phyloP scores from a whole-genome alignment of 2,329 filamentous ascomycete genomes.

The Apiospora malaysiana region DNA sequence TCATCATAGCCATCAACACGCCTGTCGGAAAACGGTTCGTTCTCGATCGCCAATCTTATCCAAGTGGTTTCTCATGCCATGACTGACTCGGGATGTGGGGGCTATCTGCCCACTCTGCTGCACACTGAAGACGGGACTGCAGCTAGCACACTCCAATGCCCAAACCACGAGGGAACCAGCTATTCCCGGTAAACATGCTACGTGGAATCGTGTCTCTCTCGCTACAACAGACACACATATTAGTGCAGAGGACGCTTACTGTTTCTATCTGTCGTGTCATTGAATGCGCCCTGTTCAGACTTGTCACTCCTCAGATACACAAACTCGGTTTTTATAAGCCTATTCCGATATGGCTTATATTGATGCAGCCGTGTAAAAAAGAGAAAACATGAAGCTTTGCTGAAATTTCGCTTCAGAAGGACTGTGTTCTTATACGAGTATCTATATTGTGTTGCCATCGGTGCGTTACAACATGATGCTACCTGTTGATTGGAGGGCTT shows the following conservation, averaged over 20 bases:
- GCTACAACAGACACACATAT: no score
- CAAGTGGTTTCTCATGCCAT: background rate
- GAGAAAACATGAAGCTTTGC: no score
- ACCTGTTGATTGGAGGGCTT: background rate
- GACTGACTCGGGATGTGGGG: background rate
- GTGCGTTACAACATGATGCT: background rate
- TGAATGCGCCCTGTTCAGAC: no score
- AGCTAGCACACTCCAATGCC: background rate
- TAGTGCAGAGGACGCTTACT: background rate
- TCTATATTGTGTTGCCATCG: background rate
- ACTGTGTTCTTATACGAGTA: background rate
- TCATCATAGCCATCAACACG: background rate
- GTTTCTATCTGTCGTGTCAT: background rate
- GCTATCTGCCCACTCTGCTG: background rate
- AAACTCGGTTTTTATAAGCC: no score
- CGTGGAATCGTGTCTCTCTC: background rate
- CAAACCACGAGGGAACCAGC: background rate
- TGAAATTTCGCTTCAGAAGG: background rate
- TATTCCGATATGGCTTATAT: no score
- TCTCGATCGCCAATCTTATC: background rate
- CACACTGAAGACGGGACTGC: background rate
- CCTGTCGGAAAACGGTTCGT: background rate
- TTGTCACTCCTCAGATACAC: no score
- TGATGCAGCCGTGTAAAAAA: no score
- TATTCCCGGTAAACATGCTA: background rate